Base-by-base conservation (phyloP, 129 eudicot genomes). In the Rutidosis leptorrhynchoides region DNA sequence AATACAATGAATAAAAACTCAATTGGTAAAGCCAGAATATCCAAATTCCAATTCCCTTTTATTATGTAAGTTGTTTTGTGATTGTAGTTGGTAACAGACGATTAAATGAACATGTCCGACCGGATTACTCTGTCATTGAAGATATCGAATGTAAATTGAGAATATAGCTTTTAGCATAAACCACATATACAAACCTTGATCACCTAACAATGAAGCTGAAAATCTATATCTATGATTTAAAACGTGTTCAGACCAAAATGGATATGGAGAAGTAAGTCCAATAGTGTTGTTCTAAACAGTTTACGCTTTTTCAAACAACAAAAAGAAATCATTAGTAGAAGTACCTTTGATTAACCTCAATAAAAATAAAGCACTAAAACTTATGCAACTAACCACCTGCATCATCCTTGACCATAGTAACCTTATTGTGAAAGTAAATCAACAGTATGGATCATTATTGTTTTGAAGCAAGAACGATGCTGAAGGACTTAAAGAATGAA, bases 201-300 rank as follows among this genome's bases (percentile, higher is more conserved):
- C n/a, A n/a, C n/a, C n/a, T n/a, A n/a, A n/a, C n/a, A 28, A n/a
- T 66, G 32, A 70, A 26, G 58, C 26, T 70, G 27, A 43, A 40
- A 7, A 27, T 9, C 28, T 19, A 26, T 43, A 15, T 58, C 32
- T 17, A 58, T 16, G 14, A 19, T 58, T 17, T 17, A 21, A 23
- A n/a, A 54, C 15, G 1, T 15, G 12, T 32, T 32, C 32, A 28
- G 1, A 17, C 23, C 35, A 7, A 35, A 53, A 30, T 32, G 23
- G 30, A 7, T 53, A 37, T 37, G n/a, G n/a, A 21, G 3, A 40
- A 5, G 46, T 12, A 40, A 40, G 46, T 43, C 67, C 51, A 70
- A 20, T n/a, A 45, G 46, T 25, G 5, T 35, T 28, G 19, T 69
- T 57, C 56, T 69, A 57, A 17, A 16, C 28, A n/a, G 24, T 12